Conservation (phyloP, 495 filamentous ascomycete genomes). For the Podospora australis region DNA sequence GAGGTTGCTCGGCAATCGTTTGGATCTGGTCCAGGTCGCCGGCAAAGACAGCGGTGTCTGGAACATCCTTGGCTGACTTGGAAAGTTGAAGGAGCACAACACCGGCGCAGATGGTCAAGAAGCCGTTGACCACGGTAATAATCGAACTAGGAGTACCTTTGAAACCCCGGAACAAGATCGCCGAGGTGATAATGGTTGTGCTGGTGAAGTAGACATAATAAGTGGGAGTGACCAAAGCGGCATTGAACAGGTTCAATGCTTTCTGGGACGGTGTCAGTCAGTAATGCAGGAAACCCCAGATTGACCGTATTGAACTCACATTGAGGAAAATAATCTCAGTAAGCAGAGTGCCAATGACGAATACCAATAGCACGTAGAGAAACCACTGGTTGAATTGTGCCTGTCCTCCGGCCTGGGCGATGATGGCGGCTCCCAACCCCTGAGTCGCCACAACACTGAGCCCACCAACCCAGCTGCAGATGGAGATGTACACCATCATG, state of each 20-base stretch:
- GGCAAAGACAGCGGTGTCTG: slow-evolving; percentile 85
- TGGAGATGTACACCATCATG: slow-evolving; percentile 94
- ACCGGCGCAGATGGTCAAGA: slow-evolving; percentile 88
- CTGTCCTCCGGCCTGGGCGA: slow-evolving; percentile 71
- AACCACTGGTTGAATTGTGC: slow-evolving; percentile 98
- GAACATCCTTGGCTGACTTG: slow-evolving; percentile 95
- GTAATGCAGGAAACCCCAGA: neutral
- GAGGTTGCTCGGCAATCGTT: slow-evolving; percentile 87
- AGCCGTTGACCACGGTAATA: slow-evolving; percentile 84
- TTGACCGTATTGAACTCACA: slow-evolving; percentile 48
- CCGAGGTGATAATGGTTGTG: slow-evolving; percentile 87
- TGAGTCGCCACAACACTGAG: slow-evolving; percentile 94
- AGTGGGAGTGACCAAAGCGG: slow-evolving; percentile 91
- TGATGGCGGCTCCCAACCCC: slow-evolving; percentile 84
- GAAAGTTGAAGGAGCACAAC: slow-evolving; percentile 98
- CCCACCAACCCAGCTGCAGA: slow-evolving; percentile 92
- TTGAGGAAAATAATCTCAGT: slow-evolving; percentile 95
- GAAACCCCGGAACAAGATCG: slow-evolving; percentile 90
- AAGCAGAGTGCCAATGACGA: slow-evolving; percentile 78
- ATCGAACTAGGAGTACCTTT: slow-evolving; percentile 78
- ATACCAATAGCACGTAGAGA: slow-evolving; percentile 82
- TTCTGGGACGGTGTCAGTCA: slow-evolving; percentile 58
- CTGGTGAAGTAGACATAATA: slow-evolving; percentile 99
- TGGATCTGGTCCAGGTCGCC: slow-evolving; percentile 93
- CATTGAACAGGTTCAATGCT: slow-evolving; percentile 97